Evolutionary conservation across 1,284 basidiomycete genomes (phyloP).

Genomic region (Sparassis latifolia): DNA sequence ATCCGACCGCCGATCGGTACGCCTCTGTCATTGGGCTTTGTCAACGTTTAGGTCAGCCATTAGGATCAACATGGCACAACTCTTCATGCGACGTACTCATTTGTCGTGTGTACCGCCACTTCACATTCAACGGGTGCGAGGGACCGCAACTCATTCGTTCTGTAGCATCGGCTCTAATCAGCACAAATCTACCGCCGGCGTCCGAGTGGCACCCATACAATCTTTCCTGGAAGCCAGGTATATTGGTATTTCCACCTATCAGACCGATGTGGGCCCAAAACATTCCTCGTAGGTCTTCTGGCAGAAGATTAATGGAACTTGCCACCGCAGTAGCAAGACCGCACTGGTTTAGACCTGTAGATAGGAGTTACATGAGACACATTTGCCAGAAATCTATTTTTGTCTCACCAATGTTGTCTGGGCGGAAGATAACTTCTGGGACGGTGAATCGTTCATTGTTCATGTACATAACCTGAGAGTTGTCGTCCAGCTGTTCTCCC

Average conservation of each 20-base stretch:
- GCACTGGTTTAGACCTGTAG: conserved; percentile 71
- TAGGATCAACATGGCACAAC: not conserved
- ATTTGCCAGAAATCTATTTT: no score
- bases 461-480: conserved; percentile 81
- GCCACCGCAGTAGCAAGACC: conserved; percentile 76
- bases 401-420: conserved; percentile 74
- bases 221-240: conserved; percentile 69
- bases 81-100: conserved; percentile 49
- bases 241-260: conserved; percentile 77
- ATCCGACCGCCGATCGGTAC: conserved; percentile 60
- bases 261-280: conserved; percentile 93
- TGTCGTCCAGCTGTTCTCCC: conserved; percentile 46
- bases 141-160: conserved; percentile 65
- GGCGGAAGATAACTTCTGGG: conserved; percentile 85
- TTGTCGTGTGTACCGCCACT: conserved; percentile 63
- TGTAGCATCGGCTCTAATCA: conserved; percentile 18
- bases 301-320: conserved; percentile 66
- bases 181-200: no score
- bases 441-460: conserved; percentile 87
- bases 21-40: conserved; percentile 68
- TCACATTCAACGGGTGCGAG: conserved; percentile 75
- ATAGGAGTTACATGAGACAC: not conserved
- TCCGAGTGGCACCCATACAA: conserved; percentile 44
- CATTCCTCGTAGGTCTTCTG: conserved; percentile 78
- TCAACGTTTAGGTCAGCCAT: not conserved